A percentile compares a stretch with the other conserved stretches of the same genome.
Conservation (phyloP, 805 yeast species). For the Kluyveromyces starmeri region DNA sequence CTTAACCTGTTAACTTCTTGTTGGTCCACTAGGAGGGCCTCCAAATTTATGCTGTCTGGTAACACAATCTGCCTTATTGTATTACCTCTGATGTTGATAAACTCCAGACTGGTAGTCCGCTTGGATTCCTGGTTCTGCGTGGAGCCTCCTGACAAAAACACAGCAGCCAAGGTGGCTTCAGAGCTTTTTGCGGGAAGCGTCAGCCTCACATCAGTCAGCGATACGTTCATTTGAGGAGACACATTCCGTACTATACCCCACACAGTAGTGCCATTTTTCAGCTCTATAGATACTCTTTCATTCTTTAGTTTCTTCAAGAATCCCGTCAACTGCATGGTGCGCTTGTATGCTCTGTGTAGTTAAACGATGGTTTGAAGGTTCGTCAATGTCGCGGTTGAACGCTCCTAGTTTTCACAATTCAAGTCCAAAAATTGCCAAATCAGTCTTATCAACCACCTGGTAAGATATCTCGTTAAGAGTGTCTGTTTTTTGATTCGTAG, state of each 20-base stretch:
- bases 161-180: slow-evolving; percentile 18
- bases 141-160: slow-evolving; percentile 17
- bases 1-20: slow-evolving; percentile 21
- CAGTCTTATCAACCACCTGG: too few species aligned
- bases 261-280: slow-evolving; percentile 83
- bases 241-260: slow-evolving; percentile 80
- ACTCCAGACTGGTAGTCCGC: slow-evolving; percentile 56
- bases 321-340: slow-evolving; percentile 29
- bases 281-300: slow-evolving; percentile 83
- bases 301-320: slow-evolving; percentile 78
- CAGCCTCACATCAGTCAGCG: slow-evolving; percentile 71
- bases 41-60: slow-evolving; percentile 80
- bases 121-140: slow-evolving; percentile 33
- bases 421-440: too few species aligned
- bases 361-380: too few species aligned
- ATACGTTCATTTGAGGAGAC: slow-evolving; percentile 84
- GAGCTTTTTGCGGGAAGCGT: slow-evolving; percentile 35
- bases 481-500: too few species aligned
- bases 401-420: too few species aligned
- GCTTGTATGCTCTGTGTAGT: too few species aligned
- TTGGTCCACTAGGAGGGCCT: slow-evolving; percentile 45
- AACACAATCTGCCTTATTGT: slow-evolving; percentile 74
- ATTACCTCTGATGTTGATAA: slow-evolving; percentile 80
- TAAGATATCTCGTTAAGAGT: too few species aligned
- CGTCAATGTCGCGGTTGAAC: too few species aligned